Percentiles rank a stretch among this genome's conserved stretches.
These are phyloP conservation scores for Clitopilus hobsonii DNA, from an alignment of 768 basidiomycete species.

Conservation along the genomic window DNA sequence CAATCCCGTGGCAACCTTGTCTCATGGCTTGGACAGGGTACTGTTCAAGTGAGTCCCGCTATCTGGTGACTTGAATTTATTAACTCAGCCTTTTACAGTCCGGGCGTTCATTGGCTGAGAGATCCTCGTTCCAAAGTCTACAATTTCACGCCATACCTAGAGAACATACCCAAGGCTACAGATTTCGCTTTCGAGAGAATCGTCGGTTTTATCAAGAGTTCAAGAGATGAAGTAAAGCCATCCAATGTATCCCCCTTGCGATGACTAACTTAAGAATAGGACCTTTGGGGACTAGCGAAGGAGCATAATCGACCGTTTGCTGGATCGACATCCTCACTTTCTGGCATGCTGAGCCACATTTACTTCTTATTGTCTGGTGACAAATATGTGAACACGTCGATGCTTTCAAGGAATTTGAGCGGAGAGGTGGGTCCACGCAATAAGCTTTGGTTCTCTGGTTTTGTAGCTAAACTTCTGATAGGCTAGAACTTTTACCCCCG, in stretches of 20 bases:
- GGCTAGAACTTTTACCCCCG: constrained; percentile 66
- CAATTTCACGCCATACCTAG: constrained; percentile 74
- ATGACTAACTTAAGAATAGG: constrained; percentile 32
- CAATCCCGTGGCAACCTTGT: constrained; percentile 55
- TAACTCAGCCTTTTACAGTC: constrained; percentile 38
- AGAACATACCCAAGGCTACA: constrained; percentile 67
- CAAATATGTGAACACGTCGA: constrained; percentile 56
- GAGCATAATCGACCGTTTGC: constrained; percentile 57
- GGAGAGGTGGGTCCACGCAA: constrained; percentile 46
- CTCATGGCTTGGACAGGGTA: constrained; percentile 65
- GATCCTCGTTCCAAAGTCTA: constrained; percentile 84
- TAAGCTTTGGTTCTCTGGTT: not conserved
- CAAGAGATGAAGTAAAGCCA: constrained; percentile 58
- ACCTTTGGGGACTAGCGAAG: constrained; percentile 58
- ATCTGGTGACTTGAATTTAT: not conserved
- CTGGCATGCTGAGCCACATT: constrained; percentile 78
- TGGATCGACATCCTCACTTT: constrained; percentile 88
- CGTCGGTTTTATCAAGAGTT: constrained; percentile 71
- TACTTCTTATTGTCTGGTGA: constrained; percentile 83
- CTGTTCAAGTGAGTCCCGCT: constrained; percentile 34
- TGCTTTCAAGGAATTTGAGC: constrained; percentile 56
- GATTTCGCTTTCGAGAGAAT: constrained; percentile 86
- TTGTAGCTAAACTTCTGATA: constrained; percentile 19
- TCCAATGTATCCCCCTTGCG: not conserved
- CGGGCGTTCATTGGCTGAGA: constrained; percentile 83